Base-by-base conservation (phyloP, 805 yeast genomes). In the Metschnikowia gelsemii region DNA sequence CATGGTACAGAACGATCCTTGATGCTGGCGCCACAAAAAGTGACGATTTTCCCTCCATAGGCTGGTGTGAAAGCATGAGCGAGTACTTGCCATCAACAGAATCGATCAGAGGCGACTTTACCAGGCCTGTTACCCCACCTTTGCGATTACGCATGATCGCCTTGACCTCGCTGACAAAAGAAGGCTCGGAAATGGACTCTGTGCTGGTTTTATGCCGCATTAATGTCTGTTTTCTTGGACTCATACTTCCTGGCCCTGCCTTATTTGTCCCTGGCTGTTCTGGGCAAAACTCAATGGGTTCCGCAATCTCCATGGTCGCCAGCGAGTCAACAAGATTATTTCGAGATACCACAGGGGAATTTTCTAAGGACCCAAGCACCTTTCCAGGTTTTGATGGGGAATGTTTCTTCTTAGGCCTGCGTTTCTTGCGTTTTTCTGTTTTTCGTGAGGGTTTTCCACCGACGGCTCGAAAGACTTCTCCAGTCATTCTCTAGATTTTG, bases 161-260 rank as follows among this genome's bases (percentile, higher is more conserved):
- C 32, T 64, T 65, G 20, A 55, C 59, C 40, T 62, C 64, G 35
- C 52, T 55, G 22, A 65, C 55, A 25, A 56, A 47, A 6, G 45
- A 34, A 11, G 46, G 55, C 36, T 52, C 55, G 38, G 43, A 40
- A 4, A 52, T 47, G 2, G 50, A 46, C 11, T 56, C 64, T 43
- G 51, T 61, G 39, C 58, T 61, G 34, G 55, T 57, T 32, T 64
- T 64, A 51, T 68, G 61, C 34, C 74, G 54, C 66, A 65, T 58
- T 4, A 69, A 50, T 7, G 72, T 50, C 50, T 64, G 70, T 49
- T 58, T 65, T 13, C 75, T 50, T 8, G 75, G 75, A 38, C 70
- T 64, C 50, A 58, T 31, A 13, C 35, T 21, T 9, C 33, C 40
- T 6, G 17, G 22, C 2, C 8, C 14, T 8, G 28, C 12, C n/a